phyloP scores from a whole-genome alignment of 495 filamentous ascomycete genomes.

The Penicillium odoratum region DNA sequence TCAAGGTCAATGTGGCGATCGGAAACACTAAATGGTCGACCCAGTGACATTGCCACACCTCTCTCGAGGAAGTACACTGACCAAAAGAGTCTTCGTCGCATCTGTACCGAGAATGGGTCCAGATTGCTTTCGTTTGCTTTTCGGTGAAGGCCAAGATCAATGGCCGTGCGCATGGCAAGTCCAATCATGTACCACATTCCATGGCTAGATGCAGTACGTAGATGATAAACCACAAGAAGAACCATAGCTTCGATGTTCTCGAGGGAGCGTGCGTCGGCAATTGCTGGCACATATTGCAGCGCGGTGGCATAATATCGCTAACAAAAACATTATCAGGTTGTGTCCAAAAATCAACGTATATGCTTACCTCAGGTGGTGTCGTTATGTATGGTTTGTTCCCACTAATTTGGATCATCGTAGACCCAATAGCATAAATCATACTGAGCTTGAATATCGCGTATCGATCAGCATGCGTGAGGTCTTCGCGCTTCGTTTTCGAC shows the following conservation, averaged over 20 bases:
- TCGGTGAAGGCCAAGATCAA: constrained; percentile 53
- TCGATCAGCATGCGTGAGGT: constrained; percentile 39
- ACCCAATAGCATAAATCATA: constrained; percentile 53
- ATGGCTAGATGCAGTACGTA: constrained; percentile 51
- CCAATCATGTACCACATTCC: constrained; percentile 60
- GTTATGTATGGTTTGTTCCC: constrained; percentile 42
- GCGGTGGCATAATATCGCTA: constrained; percentile 51
- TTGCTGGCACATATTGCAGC: constrained; percentile 50
- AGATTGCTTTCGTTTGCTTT: constrained; percentile 49
- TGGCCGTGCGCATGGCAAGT: constrained; percentile 54
- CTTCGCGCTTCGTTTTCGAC: constrained; percentile 41
- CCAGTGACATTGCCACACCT: constrained; percentile 51
- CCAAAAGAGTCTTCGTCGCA: constrained; percentile 54
- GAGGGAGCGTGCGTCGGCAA: constrained; percentile 50
- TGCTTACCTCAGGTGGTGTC: constrained; percentile 43
- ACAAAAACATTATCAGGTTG: background rate
- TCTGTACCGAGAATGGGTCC: constrained; percentile 47
- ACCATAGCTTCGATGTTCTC: constrained; percentile 59
- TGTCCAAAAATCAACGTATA: background rate
- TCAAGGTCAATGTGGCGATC: constrained; percentile 55
- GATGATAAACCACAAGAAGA: constrained; percentile 53
- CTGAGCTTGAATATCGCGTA: constrained; percentile 55
- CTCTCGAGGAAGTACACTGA: constrained; percentile 54
- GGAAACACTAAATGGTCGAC: constrained; percentile 52
- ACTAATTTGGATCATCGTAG: constrained; percentile 49